Evolutionary conservation across 108 stramenopile species (phyloP).

Genomic region (Halocafeteria seosinensis): DNA sequence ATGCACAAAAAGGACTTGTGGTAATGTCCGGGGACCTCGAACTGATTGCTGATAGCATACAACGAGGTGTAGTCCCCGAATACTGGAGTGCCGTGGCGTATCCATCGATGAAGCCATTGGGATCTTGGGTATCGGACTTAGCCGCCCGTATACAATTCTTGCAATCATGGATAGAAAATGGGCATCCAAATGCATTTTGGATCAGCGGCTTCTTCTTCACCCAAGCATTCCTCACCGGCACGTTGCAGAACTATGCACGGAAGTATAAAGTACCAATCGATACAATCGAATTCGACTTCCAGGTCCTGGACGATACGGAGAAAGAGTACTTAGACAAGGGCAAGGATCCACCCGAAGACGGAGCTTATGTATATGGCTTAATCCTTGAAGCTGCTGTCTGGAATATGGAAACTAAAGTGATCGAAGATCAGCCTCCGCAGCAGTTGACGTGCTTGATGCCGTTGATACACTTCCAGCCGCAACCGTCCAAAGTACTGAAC

Average conservation of each 20-base stretch:
- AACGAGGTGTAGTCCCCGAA: constrained; percentile 26
- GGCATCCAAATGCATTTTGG: constrained; percentile 35
- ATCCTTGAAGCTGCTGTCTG: constrained; percentile 39
- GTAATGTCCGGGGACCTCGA: constrained; percentile 47
- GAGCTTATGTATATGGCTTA: constrained; percentile 38
- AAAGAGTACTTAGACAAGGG: not conserved
- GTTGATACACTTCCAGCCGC: constrained; percentile 27
- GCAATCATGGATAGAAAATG: constrained; percentile 22
- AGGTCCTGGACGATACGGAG: constrained; percentile 7
- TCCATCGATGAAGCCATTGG: constrained; percentile 32
- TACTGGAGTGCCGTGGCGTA: constrained; percentile 35
- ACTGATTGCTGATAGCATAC: constrained; percentile 21
- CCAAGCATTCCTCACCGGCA: constrained; percentile 40
- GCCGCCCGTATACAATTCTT: constrained; percentile 26
- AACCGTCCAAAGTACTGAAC: not conserved
- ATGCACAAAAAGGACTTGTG: constrained; percentile 38
- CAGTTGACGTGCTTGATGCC: constrained; percentile 34
- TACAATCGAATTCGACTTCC: constrained; percentile 32
- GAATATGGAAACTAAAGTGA: constrained; percentile 9
- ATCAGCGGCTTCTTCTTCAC: constrained; percentile 41
- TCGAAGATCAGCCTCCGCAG: constrained; percentile 32
- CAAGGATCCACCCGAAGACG: constrained; percentile 10
- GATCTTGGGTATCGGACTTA: constrained; percentile 29
- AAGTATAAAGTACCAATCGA: constrained; percentile 31
- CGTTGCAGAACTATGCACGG: constrained; percentile 38